phyloP scores from a whole-genome alignment of 1,139 yeast species.

The Oligophagozyma castellii region DNA sequence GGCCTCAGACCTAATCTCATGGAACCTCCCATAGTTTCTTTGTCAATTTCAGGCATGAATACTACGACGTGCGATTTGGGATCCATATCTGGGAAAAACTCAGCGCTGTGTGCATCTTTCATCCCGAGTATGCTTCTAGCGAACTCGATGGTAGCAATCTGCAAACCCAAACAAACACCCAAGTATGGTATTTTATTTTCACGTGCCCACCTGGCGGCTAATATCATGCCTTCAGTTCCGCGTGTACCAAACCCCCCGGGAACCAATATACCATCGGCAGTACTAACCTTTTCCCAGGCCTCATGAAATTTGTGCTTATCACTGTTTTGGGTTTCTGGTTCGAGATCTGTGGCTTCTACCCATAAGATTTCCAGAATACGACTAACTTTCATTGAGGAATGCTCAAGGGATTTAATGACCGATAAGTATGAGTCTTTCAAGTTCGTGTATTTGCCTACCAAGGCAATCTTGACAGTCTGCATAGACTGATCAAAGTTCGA shows the following conservation, averaged over 20 bases:
- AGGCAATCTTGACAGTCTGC: slow-evolving; percentile 83
- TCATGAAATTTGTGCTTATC: slow-evolving; percentile 75
- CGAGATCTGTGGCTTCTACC: slow-evolving; percentile 92
- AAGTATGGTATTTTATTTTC: slow-evolving; percentile 85
- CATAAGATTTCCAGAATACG: slow-evolving; percentile 78
- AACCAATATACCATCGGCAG: slow-evolving; percentile 92
- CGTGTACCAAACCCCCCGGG: slow-evolving; percentile 98
- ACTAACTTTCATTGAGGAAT: slow-evolving; percentile 80
- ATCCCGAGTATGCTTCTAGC: slow-evolving; percentile 70
- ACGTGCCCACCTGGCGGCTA: slow-evolving; percentile 96
- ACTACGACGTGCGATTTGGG: slow-evolving; percentile 72
- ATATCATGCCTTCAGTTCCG: slow-evolving; percentile 97
- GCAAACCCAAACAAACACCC: slow-evolving; percentile 97
- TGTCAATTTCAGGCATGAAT: slow-evolving; percentile 97
- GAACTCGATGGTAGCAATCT: slow-evolving; percentile 90
- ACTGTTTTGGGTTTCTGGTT: slow-evolving; percentile 47
- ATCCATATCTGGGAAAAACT: slow-evolving; percentile 46
- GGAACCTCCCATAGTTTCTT: slow-evolving; percentile 93
- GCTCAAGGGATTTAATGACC: slow-evolving; percentile 90
- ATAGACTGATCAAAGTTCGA: slow-evolving; percentile 63
- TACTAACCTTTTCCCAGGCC: slow-evolving; percentile 90
- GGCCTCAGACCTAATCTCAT: slow-evolving; percentile 96
- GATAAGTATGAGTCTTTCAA: slow-evolving; percentile 91
- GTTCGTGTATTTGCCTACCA: slow-evolving; percentile 94
- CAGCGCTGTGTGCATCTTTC: slow-evolving; percentile 66